A percentile compares a stretch with the other conserved stretches of the same genome.
Conservation (phyloP, 108 stramenopile genomes). For the Nitzschia inconspicua region DNA sequence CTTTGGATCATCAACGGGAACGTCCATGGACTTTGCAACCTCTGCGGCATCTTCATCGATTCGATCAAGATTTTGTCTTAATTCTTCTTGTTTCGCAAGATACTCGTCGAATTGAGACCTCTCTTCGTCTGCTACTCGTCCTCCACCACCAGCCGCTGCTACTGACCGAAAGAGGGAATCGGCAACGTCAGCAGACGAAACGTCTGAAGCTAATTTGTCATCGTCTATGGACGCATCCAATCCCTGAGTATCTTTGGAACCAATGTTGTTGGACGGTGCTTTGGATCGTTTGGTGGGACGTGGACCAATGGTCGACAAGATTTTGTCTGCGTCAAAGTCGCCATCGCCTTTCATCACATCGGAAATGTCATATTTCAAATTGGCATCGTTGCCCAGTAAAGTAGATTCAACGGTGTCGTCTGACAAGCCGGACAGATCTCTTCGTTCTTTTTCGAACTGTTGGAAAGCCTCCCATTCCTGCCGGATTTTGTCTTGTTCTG, state of each 20-base stretch:
- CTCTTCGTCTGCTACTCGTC: conserved; percentile 44
- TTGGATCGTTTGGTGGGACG: conserved; percentile 26
- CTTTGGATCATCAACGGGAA: conserved; percentile 40
- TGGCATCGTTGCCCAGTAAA: too few relatives aligned
- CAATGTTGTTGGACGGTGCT: background rate
- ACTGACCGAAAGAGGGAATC: conserved; percentile 51
- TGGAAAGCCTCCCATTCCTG: conserved; percentile 57
- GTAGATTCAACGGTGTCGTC: conserved; percentile 15
- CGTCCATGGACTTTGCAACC: conserved; percentile 1
- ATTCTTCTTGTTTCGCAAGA: conserved; percentile 55
- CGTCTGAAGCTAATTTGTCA: conserved; percentile 18
- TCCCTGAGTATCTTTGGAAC: conserved; percentile 8
- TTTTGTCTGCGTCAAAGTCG: conserved; percentile 48
- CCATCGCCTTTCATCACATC: conserved; percentile 43
- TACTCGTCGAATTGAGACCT: conserved; percentile 53
- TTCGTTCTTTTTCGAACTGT: conserved; percentile 37
- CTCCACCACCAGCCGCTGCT: conserved; percentile 48
- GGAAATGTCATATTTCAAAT: conserved; percentile 31
- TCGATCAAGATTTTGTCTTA: conserved; percentile 35
- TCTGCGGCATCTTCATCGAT: conserved; percentile 10
- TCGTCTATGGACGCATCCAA: background rate
- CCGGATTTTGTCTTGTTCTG: conserved; percentile 60
- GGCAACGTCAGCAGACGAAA: conserved; percentile 43
- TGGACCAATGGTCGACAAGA: conserved; percentile 42
- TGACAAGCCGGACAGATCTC: conserved; percentile 34